phyloP scores from a whole-genome alignment of 345 rosid species.

The Physaria fendleri region DNA sequence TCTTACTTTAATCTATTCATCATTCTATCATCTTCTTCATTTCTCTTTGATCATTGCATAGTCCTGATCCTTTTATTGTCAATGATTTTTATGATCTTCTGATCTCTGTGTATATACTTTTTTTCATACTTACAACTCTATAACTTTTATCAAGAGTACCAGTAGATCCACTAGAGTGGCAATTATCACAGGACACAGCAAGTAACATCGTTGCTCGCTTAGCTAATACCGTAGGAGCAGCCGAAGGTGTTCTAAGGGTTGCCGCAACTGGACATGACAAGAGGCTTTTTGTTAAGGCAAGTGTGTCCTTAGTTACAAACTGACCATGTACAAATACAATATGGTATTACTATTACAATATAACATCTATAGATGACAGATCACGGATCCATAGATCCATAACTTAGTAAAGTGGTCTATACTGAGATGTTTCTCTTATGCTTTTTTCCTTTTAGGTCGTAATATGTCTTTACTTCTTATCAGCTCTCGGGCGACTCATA shows the following conservation, averaged over 20 bases:
- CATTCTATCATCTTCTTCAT: background rate
- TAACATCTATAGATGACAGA: no score
- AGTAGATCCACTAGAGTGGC: conserved; percentile 97
- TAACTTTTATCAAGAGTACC: conserved; percentile 52
- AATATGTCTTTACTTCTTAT: conserved; percentile 61
- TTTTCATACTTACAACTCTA: background rate
- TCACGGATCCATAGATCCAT: no score
- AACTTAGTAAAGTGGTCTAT: background rate
- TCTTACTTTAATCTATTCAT: background rate
- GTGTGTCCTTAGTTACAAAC: conserved; percentile 4
- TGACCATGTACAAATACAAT: background rate
- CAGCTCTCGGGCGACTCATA: conserved; percentile 69
- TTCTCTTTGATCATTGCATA: background rate
- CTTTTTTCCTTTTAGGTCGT: conserved; percentile 56
- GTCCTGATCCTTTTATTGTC: background rate
- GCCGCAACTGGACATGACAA: conserved; percentile 98
- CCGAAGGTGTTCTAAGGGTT: conserved; percentile 90
- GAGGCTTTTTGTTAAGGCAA: conserved; percentile 72
- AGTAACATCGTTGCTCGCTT: conserved; percentile 64
- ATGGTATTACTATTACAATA: background rate
- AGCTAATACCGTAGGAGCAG: conserved; percentile 90
- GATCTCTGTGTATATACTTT: background rate
- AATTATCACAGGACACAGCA: conserved; percentile 92
- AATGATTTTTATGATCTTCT: background rate
- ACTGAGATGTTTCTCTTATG: background rate